Percentiles rank a stretch among this genome's conserved stretches.
Evolutionary conservation across 78 protist genomes (phyloP).

Genomic region (Polysphondylium violaceum): DNA sequence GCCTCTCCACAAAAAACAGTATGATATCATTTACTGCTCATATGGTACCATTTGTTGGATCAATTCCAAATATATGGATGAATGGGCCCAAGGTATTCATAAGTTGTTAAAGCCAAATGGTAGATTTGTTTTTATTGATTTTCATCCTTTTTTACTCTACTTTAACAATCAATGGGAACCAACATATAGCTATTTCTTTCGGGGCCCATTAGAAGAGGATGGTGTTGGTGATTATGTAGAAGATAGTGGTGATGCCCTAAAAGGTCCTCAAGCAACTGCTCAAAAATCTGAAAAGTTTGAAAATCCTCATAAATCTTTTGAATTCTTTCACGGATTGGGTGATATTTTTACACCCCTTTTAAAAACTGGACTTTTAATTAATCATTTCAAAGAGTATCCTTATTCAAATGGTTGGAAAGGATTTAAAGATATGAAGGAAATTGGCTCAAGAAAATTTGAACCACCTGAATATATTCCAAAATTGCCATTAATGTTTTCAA

Average conservation of each 20-base stretch:
- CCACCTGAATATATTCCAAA: conserved; percentile 17
- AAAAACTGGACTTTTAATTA: conserved; percentile 2
- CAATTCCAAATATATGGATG: not conserved
- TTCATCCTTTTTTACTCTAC: conserved; percentile 31
- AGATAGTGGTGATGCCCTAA: conserved; percentile 22
- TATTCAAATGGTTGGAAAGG: conserved; percentile 28
- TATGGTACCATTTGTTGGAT: conserved; percentile 28
- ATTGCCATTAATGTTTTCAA: conserved; percentile 29
- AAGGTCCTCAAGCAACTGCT: not conserved
- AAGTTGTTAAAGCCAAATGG: not conserved
- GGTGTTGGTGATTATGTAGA: conserved; percentile 41
- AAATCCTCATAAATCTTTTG: conserved; percentile 27
- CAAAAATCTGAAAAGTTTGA: not conserved
- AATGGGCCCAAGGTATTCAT: conserved; percentile 12
- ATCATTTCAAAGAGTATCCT: conserved; percentile 9
- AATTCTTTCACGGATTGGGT: conserved; percentile 16
- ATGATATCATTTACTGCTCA: not conserved
- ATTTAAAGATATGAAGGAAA: conserved; percentile 15
- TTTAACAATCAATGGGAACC: conserved; percentile 19
- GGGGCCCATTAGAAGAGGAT: conserved; percentile 3
- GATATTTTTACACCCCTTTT: conserved; percentile 10
- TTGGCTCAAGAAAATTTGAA: not conserved
- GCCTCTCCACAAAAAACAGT: not conserved
- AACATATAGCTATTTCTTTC: not conserved
- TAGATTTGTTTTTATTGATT: conserved; percentile 2